These are phyloP conservation scores for Neurospora sp. DNA, from an alignment of 495 filamentous ascomycete species.

Conservation along the genomic window DNA sequence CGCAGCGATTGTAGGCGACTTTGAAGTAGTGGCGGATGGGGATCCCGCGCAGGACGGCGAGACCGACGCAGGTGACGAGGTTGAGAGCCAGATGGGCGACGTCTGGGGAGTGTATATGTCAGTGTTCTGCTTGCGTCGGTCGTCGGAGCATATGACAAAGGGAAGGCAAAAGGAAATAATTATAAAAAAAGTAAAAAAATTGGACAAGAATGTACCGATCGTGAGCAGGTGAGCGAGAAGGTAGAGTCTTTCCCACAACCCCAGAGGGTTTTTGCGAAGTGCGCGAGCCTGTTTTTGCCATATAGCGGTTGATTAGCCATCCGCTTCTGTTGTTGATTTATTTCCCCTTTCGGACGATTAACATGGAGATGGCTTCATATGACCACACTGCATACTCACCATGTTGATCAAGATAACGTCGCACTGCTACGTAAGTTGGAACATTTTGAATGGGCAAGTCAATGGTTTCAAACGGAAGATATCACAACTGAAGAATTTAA, in stretches of 20 bases:
- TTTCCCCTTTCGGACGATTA: background rate
- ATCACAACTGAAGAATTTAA: background rate
- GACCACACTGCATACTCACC: background rate
- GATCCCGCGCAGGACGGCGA: conserved; percentile 11
- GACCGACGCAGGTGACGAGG: conserved; percentile 7
- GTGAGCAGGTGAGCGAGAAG: background rate
- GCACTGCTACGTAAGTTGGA: background rate
- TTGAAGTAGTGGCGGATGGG: conserved; percentile 7
- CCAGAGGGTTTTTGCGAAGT: background rate
- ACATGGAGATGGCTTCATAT: background rate
- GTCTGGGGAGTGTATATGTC: background rate
- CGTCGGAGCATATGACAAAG: background rate
- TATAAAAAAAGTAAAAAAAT: too few relatives aligned
- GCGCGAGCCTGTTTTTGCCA: background rate
- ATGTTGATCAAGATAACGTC: background rate
- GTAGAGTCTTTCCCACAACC: background rate
- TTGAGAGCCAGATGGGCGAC: conserved; percentile 11
- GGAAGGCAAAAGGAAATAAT: too few relatives aligned
- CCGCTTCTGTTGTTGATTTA: background rate
- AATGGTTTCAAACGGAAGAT: background rate
- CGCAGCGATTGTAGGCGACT: conserved; percentile 13
- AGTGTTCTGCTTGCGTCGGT: background rate
- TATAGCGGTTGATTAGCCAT: background rate
- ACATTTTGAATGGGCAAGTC: background rate
- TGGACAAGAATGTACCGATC: background rate